phyloP scores from a whole-genome alignment of 2,329 filamentous ascomycete species.

The Albifimbria verrucaria region DNA sequence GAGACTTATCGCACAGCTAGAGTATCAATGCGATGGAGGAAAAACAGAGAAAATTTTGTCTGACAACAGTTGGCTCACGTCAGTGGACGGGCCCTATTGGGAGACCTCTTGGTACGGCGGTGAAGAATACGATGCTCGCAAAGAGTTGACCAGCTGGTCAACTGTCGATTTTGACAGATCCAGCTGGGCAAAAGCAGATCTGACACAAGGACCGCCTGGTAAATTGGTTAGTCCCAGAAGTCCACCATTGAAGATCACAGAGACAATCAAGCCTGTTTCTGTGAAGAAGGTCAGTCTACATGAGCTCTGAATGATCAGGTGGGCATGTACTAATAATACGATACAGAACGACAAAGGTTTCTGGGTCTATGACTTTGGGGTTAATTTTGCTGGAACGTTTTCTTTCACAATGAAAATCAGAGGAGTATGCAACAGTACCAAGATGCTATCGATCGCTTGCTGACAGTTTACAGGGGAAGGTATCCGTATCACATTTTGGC shows the following conservation, averaged over 20 bases:
- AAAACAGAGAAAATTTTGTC: not conserved
- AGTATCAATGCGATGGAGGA: not conserved
- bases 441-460: too few species aligned
- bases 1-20: not conserved
- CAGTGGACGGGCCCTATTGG: not conserved
- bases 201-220: not conserved
- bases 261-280: not conserved
- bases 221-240: not conserved
- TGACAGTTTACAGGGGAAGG: too few species aligned
- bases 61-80: not conserved
- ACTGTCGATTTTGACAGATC: not conserved
- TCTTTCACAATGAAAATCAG: not conserved
- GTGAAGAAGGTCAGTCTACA: not conserved
- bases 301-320: too few species aligned
- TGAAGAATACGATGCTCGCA: not conserved
- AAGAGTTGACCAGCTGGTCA: not conserved
- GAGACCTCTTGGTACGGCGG: not conserved
- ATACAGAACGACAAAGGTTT: too few species aligned
- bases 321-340: too few species aligned
- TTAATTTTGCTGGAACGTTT: not conserved
- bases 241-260: not conserved
- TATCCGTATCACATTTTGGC: not conserved
- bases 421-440: too few species aligned
- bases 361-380: not conserved
- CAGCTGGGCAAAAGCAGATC: not conserved